Conservation (phyloP, 257 asterid species). For the Solanum neorickii region DNA sequence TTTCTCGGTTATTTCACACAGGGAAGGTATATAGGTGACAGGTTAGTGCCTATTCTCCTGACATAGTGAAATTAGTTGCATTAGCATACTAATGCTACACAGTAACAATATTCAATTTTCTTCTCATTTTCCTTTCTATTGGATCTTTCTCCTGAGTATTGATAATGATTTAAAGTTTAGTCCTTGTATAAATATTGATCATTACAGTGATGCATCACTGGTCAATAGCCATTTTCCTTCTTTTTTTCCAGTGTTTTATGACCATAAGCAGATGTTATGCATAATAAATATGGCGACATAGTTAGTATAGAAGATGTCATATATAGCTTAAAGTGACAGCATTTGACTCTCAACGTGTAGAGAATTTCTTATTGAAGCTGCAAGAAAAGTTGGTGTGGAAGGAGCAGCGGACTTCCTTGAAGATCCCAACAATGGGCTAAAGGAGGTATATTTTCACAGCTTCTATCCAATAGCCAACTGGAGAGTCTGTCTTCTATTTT, state of each 20-base stretch:
- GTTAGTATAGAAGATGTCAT: neutral
- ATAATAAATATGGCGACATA: neutral
- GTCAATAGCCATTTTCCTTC: neutral
- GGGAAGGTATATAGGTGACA: conserved; percentile 79
- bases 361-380: conserved; percentile 60
- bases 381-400: conserved; percentile 69
- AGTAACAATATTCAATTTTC: neutral
- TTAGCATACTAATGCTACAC: neutral
- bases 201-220: neutral
- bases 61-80: neutral
- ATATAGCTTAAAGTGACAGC: neutral
- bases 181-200: neutral
- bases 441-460: conserved; percentile 43
- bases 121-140: neutral
- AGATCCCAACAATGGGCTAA: conserved; percentile 69
- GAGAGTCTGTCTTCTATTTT: neutral
- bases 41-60: conserved; percentile 24
- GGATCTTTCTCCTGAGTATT: neutral
- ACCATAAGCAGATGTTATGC: neutral
- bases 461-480: neutral
- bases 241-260: neutral
- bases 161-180: neutral
- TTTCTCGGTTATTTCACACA: conserved; percentile 57
- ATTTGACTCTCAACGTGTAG: conserved; percentile 23
- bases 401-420: conserved; percentile 90